Evolutionary conservation across 306 rosid genomes (phyloP).

Genomic region (Cucurbita argyrosperma): DNA sequence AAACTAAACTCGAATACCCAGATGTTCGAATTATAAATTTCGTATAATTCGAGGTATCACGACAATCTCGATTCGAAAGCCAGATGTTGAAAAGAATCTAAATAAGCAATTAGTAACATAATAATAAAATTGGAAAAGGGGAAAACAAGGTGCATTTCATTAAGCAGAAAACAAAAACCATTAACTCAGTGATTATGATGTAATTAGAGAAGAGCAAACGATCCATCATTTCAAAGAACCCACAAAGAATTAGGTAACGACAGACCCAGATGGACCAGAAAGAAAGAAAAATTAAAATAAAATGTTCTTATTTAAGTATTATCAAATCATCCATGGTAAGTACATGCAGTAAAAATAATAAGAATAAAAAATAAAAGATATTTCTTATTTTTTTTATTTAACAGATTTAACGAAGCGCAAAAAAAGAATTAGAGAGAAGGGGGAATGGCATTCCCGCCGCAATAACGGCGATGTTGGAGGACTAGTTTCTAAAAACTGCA

Average conservation of each 20-base stretch:
- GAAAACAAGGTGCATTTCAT: not conserved
- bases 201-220: slow-evolving; percentile 3
- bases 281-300: not conserved
- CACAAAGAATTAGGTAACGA: not conserved
- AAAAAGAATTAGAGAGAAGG: not conserved
- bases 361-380: too few species aligned
- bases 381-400: too few species aligned
- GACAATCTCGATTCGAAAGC: too few species aligned
- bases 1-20: too few species aligned
- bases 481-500: not conserved
- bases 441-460: slow-evolving; percentile 44
- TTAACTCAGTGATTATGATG: slow-evolving; percentile 1
- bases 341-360: not conserved
- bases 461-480: slow-evolving; percentile 42
- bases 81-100: too few species aligned
- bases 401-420: not conserved
- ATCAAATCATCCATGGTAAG: not conserved
- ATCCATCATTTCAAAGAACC: slow-evolving; percentile 2
- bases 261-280: slow-evolving; percentile 18
- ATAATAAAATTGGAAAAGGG: not conserved
- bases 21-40: too few species aligned
- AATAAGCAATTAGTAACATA: not conserved
- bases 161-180: not conserved
- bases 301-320: not conserved
- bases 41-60: too few species aligned